Evolutionary conservation across 805 yeast species (phyloP), one percentile per base, ranked within the genome.

Genomic region (Metschnikowia aberdeeniae): DNA sequence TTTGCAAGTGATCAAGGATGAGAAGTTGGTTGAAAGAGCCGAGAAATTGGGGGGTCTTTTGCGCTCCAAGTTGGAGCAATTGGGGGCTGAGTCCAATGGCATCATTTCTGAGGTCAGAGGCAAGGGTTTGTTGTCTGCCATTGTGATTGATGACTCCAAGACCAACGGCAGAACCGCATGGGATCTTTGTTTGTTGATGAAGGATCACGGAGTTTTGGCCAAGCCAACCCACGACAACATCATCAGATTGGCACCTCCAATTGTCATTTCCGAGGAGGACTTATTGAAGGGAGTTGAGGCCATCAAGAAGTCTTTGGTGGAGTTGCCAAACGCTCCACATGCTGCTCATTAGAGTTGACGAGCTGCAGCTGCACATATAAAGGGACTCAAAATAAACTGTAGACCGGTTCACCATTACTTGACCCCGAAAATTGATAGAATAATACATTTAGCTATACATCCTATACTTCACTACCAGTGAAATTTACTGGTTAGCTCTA

Each of bases 201-300:
- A 86, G 68, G 81, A 86, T 44, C 73, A 80, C 50, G 98, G 98
- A 47, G 85, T 92, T 12, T 74, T 90, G 60, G 97, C 98, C 52
- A 92, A 90, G 71, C 98, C 97, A 54, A 90, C 98, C 1, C 98
- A 92, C 64, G 96, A 89, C 58, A 85, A 89, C 66, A 90, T 92
- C 59, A 90, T 92, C 62, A 84, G 98, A 74, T 75, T 92, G 64
- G 97, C 98, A 9, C 98, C 98, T 46, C 97, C 98, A 20, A 74
- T 92, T 64, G 95, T 89, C 34, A 92, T 92, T 54, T 78, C 90
- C 28, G 84, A 89, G 62, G 92, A 84, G 58, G 97, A 92, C 61
- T 73, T 92, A 59, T 66, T 80, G 53, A 82, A 78, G 68, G 97
- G 97, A 60, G 84, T 89, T 44, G 84, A 78, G 11, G 75, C 84